Base-by-base conservation (phyloP, 345 rosid species). In the Melastoma malabathricum region DNA sequence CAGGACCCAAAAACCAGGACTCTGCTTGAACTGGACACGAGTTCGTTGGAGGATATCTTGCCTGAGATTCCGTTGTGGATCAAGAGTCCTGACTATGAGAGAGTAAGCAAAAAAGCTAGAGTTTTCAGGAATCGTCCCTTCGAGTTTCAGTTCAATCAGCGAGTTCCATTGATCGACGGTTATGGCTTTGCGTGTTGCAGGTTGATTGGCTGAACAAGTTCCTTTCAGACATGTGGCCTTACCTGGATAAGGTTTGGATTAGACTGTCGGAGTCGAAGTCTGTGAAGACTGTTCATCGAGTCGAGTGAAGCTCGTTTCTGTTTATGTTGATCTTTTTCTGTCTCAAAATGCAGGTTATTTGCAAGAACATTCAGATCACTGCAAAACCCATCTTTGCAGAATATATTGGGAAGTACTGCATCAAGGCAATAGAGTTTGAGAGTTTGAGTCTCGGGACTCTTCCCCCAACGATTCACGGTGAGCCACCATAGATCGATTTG, bases 21-120 rank as follows among this genome's bases (percentile, higher is more conserved):
- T 12, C 51, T 70, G 7, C 18, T 61, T 25, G 71, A 75, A 57
- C 51, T 68, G 15, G 81, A 70, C 38, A 46, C 59, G 1, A 53
- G 55, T 50, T 43, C 64, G 12, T 13, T 75, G 59, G 60, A 63
- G 48, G 71, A 61, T 20, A 34, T 79, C 23, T 54, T 64, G 39
- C 68, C 67, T 13, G 73, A 79, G 48, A 60, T 79, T 55, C 79
- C 85, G 3, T 44, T 64, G 43, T 75, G 81, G 81, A 65, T 73
- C 66, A 79, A 79, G 54, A 71, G 70, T 51, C 81, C 81, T 3
- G 73, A 73, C 48, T 75, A 64, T 58, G 79, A 79, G 10, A 55
- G 79, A 63, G 77, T 66, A 49, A 65, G n/a, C n/a, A n/a, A n/a
- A n/a, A n/a, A n/a, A n/a, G n/a, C n/a, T n/a, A n/a, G n/a, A n/a